Evolutionary conservation across 768 basidiomycete genomes (phyloP).

Genomic region (Podaxis sp.): DNA sequence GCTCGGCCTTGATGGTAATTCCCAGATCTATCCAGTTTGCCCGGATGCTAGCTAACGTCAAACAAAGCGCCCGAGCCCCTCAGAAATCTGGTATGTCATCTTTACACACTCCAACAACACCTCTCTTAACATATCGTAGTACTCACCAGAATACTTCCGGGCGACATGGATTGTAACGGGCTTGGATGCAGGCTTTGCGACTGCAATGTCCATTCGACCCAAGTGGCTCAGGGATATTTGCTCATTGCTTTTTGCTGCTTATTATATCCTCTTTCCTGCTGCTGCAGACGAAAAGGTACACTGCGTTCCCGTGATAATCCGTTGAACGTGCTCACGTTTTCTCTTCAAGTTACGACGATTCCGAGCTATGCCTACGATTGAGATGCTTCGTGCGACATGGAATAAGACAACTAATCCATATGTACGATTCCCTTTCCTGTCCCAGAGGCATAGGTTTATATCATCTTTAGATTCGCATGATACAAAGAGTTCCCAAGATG

Average conservation of each 20-base stretch:
- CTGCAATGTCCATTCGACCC: conserved; percentile 89
- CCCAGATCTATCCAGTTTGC: background rate
- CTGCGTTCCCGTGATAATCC: background rate
- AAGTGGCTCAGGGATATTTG: conserved; percentile 90
- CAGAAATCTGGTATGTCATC: conserved; percentile 69
- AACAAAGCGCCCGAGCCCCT: conserved; percentile 86
- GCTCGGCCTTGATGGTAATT: conserved; percentile 71
- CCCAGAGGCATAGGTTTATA: conserved; percentile 6
- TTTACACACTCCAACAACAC: background rate
- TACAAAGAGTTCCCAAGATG: conserved; percentile 58
- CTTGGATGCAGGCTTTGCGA: conserved; percentile 96
- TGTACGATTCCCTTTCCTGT: conserved; percentile 41
- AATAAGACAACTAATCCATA: conserved; percentile 95
- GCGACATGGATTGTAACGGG: conserved; percentile 95
- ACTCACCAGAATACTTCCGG: conserved; percentile 90
- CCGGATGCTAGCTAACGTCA: conserved; percentile 11
- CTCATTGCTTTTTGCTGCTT: conserved; percentile 80
- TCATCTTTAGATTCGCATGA: conserved; percentile 57
- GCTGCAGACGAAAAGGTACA: conserved; percentile 94
- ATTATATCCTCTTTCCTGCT: conserved; percentile 84
- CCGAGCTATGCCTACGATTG: conserved; percentile 90
- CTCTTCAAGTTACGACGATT: conserved; percentile 76
- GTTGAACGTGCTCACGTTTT: background rate
- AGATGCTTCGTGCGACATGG: conserved; percentile 96
- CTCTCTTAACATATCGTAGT: conserved; percentile 42